Evolutionary conservation across 2,329 filamentous ascomycete genomes (phyloP).

Genomic region (Alternaria sp.): DNA sequence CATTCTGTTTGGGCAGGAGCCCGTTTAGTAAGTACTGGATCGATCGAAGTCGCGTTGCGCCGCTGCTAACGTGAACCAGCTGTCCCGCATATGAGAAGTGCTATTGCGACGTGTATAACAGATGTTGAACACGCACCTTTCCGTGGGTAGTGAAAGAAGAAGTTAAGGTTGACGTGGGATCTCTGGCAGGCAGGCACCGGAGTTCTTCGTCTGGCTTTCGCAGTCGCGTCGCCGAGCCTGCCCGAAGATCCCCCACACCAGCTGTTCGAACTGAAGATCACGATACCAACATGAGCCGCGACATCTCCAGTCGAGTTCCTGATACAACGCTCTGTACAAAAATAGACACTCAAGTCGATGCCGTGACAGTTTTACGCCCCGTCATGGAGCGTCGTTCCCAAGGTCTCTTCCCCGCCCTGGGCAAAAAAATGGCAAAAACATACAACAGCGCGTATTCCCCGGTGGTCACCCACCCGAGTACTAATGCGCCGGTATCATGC

Average conservation of each 20-base stretch:
- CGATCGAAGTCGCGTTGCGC: background rate
- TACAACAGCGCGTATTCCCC: background rate
- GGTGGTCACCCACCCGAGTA: background rate
- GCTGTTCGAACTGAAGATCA: too few relatives aligned
- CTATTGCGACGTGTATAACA: constrained; percentile 32
- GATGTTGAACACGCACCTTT: background rate
- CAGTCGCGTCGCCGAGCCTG: background rate
- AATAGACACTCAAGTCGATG: background rate
- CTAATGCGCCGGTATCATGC: background rate
- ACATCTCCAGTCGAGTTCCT: too few relatives aligned
- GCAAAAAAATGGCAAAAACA: too few relatives aligned
- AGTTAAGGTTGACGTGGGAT: background rate
- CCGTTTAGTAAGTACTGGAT: constrained; percentile 26
- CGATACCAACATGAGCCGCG: too few relatives aligned
- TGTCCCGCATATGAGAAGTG: constrained; percentile 27
- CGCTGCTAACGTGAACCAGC: constrained; percentile 14
- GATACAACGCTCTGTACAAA: background rate
- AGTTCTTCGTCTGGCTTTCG: background rate
- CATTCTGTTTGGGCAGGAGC: constrained; percentile 30
- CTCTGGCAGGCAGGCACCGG: background rate
- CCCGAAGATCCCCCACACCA: background rate
- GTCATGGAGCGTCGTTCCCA: background rate
- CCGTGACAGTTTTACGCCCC: background rate
- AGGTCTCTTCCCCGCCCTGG: fast-evolving
- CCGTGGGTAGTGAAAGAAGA: background rate